Conservation (phyloP, 495 filamentous ascomycete species). For the Staphylotrichum tortipilum region DNA sequence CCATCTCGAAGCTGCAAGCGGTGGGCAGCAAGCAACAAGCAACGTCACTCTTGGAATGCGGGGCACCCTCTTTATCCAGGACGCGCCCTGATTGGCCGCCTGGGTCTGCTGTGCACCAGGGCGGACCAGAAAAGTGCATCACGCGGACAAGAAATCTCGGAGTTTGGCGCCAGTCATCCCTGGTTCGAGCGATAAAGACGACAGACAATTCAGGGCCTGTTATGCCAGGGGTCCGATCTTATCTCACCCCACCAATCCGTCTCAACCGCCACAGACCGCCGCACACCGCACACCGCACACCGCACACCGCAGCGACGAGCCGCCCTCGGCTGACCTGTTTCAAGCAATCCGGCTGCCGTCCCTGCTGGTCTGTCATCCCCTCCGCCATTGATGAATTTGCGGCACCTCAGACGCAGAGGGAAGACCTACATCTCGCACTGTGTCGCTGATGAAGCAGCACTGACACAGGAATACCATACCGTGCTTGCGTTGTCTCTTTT, state of each 20-base stretch:
- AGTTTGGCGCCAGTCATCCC: conserved; percentile 9
- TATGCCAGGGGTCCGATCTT: conserved; percentile 4
- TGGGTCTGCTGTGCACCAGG: conserved; percentile 3
- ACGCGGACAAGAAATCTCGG: conserved; percentile 22
- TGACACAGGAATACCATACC: no score
- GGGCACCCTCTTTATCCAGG: background rate
- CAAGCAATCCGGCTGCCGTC: conserved; percentile 18
- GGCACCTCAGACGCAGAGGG: no score
- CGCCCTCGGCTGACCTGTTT: conserved; percentile 21
- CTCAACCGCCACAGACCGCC: no score
- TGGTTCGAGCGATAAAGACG: conserved; percentile 10
- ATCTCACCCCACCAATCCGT: background rate
- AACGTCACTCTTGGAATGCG: background rate
- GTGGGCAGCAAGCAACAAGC: background rate
- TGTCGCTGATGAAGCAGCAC: no score
- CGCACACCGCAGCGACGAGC: no score
- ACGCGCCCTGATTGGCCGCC: conserved; percentile 10
- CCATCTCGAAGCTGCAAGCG: background rate
- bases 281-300: no score
- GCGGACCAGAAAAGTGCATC: conserved; percentile 12
- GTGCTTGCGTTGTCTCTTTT: background rate
- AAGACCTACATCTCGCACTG: no score
- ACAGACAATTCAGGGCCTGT: no score
- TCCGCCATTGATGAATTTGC: no score
- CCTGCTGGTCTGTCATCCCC: no score